These are phyloP conservation scores for Canna indica DNA, from an alignment of 176 grass and related monocot species.

Conservation along the genomic window DNA sequence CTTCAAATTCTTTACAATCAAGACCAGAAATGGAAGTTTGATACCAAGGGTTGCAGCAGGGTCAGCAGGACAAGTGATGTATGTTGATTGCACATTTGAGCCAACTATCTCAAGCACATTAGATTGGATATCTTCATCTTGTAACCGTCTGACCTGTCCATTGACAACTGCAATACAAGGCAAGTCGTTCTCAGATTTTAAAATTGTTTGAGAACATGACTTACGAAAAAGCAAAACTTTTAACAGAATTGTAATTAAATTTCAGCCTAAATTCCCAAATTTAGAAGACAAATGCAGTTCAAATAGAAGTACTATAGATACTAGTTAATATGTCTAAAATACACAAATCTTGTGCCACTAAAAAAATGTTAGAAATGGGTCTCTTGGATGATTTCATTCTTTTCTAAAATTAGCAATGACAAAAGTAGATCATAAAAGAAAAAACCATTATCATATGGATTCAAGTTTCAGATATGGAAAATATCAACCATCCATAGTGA, in stretches of 20 bases:
- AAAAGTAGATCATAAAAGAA: not conserved
- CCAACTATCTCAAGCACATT: conserved; percentile 93
- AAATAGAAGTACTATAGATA: not conserved
- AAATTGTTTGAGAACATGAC: not conserved
- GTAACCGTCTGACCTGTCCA: conserved; percentile 70
- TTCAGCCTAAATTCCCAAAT: not conserved
- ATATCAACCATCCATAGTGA: too few relatives aligned
- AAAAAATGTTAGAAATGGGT: not conserved
- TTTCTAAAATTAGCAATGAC: not conserved
- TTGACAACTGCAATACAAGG: conserved; percentile 52
- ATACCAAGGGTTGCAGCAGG: conserved; percentile 77
- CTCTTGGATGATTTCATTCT: not conserved
- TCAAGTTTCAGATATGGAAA: not conserved
- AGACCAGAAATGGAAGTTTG: conserved; percentile 72
- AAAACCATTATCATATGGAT: not conserved
- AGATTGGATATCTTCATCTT: conserved; percentile 93
- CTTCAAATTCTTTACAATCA: conserved; percentile 89
- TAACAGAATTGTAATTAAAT: not conserved
- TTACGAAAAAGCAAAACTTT: too few relatives aligned
- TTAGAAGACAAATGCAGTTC: not conserved
- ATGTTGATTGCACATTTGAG: conserved; percentile 89
- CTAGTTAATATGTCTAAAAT: not conserved
- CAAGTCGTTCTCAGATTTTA: not conserved
- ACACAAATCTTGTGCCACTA: not conserved
- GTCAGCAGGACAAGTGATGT: conserved; percentile 86